A percentile compares a stretch with the other conserved stretches of the same genome.
Conservation (phyloP, 2,329 filamentous ascomycete genomes). For the Emmonsia crescens region DNA sequence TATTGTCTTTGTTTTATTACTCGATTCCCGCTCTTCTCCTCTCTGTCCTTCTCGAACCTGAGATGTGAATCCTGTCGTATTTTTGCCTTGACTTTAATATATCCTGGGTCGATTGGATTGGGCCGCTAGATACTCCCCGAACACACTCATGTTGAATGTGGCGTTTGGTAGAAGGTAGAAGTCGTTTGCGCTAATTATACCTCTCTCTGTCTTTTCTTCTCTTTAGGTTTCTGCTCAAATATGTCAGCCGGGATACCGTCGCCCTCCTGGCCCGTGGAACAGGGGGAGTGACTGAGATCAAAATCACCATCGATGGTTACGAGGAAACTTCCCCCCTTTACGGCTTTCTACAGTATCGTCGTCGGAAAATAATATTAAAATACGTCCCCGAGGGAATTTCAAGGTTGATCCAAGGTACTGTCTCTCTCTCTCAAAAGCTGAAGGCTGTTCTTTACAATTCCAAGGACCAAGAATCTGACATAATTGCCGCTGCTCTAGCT, state of each 20-base stretch:
- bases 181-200: constrained; percentile 1
- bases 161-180: background rate
- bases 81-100: background rate
- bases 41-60: background rate
- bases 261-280: constrained; percentile 65
- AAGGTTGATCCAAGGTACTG: constrained; percentile 77
- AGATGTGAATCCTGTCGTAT: background rate
- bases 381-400: constrained; percentile 88
- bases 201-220: constrained; percentile 5
- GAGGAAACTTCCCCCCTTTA: constrained; percentile 81
- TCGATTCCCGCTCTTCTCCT: background rate
- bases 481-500: constrained; percentile 42
- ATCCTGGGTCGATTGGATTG: background rate
- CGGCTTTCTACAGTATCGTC: constrained; percentile 79
- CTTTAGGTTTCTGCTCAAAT: constrained; percentile 84
- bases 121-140: constrained; percentile 1
- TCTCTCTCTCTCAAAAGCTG: constrained; percentile 3
- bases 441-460: constrained; percentile 9
- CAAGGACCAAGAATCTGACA: background rate
- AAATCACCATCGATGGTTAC: constrained; percentile 65
- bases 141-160: background rate
- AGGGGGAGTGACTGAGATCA: constrained; percentile 74
- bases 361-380: constrained; percentile 83
- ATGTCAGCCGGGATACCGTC: constrained; percentile 78
- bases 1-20: background rate